Evolutionary conservation across 2,329 filamentous ascomycete species (phyloP), one percentile per base, ranked within the genome.

Genomic region (Thelonectria blattea): DNA sequence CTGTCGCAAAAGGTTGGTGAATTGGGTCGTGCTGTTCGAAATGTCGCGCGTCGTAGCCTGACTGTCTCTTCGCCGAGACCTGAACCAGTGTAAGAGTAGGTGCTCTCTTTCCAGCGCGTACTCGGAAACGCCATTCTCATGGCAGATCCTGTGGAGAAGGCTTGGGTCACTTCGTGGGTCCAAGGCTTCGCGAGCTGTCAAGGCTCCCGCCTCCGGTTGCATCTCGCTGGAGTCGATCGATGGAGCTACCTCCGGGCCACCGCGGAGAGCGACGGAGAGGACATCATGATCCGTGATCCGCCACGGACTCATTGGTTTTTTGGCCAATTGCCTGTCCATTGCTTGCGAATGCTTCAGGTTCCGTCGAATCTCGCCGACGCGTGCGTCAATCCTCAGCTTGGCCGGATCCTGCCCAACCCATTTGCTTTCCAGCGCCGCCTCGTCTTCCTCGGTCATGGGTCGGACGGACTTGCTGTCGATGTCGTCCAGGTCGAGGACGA

Each of bases 401-500:
- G 63, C 67, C 5, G 63, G 66, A 37, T 67, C 59, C 10, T 60
- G 46, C 30, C 8, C 9, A 6, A 51, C 66, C 75, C 76, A 81
- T 56, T 63, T 71, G 17, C 61, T 65, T 41, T 39, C 46, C 61
- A 75, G 72, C 3, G 52, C 63, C n/a, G 64, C 68, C 54, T 79
- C 79, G 46, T 81, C 73, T 5, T 66, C 63, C 3, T 75, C 64
- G 47, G 77, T 72, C 56, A 73, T 79, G 2, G 71, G 67, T 27
- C 82, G 80, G 41, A 85, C 81, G 48, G 75, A 70, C 1, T 68
- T 72, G 63, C 69, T 79, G 18, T 79, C 75, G 61, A 80, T 77
- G 46, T 81, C 80, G 63, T 86, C 84, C 41, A 87, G 80, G 59
- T 86, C 82, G 41, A 86, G 75, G 3, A 85, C 69, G 11, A 81